phyloP scores from a whole-genome alignment of 441 rosid species.

The Cnidoscolus chayamansa region DNA sequence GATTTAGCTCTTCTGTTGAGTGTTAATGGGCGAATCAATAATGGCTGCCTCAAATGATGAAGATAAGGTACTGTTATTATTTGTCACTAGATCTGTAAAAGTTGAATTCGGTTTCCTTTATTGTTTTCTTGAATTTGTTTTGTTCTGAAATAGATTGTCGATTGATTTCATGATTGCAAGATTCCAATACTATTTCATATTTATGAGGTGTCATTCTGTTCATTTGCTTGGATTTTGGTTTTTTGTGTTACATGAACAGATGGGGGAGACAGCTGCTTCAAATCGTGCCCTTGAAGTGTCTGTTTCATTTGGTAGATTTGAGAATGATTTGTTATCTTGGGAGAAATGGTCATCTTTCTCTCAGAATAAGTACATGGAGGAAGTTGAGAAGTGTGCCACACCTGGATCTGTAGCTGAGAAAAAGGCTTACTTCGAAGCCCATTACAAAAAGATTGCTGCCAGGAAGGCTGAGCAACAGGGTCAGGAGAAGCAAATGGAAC shows the following conservation, averaged over 20 bases:
- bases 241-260: conserved; percentile 43
- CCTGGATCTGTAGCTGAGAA: conserved; percentile 97
- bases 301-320: conserved; percentile 94
- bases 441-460: conserved; percentile 86
- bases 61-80: conserved; percentile 49
- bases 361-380: conserved; percentile 93
- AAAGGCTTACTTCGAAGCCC: conserved; percentile 93
- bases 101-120: conserved; percentile 21
- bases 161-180: conserved; percentile 24
- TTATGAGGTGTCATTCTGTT: conserved; percentile 31
- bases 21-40: conserved; percentile 54
- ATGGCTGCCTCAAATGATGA: conserved; percentile 43
- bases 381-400: conserved; percentile 91
- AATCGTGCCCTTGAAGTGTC: conserved; percentile 65
- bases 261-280: conserved; percentile 44
- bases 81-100: conserved; percentile 34
- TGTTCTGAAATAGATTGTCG: conserved; percentile 18
- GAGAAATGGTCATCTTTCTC: conserved; percentile 95
- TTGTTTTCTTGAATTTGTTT: conserved; percentile 24
- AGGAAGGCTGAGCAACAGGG: conserved; percentile 73
- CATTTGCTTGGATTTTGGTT: conserved; percentile 34
- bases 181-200: conserved; percentile 14
- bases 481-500: conserved; percentile 61
- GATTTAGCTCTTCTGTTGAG: conserved; percentile 28
- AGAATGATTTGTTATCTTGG: conserved; percentile 93